Evolutionary conservation across 768 basidiomycete genomes (phyloP), one percentile per base, ranked within the genome.

Genomic region (Lactifluus rugatus): DNA sequence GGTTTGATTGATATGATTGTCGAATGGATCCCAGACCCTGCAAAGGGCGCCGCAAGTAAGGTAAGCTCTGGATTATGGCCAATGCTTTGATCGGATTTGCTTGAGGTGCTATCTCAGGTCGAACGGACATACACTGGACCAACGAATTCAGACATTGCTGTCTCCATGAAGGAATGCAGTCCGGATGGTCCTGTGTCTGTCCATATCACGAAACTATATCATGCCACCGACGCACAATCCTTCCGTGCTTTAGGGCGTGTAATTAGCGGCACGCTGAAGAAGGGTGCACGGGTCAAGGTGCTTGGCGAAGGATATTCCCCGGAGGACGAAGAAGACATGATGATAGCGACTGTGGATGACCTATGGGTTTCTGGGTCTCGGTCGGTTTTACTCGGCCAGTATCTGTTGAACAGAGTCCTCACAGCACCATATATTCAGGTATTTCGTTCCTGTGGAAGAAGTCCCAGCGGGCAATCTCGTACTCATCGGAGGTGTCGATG

Each of bases 311-410:
- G 93, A 0, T 99, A 94, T 70, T 95, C 93, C 14, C 89, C 91
- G n/a, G 95, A 97, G 66, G 96, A 99, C 64, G 95, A 98, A 73
- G 96, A 99, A 72, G 96, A 99, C 67, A 95, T 97, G 93, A 81
- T 89, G 70, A 84, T 83, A 61, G 83, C 81, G 14, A 80, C 75
- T 2, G 81, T 96, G 2, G 94, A 97, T 64, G 86, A 87, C 61
- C 75, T 98, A 17, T 91, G 93, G 90, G 82, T 98, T 57, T 83
- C 81, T 67, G 89, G 97, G 76, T 83, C 95, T 16, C 79, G 95
- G 89, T 94, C 61, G 61, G 79, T 67, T 23, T 39, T 14, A 26
- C 45, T 26, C 52, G 21, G 19, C 25, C 41, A 25, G 13, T 17
- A 32, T 26, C 19, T 17, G 7, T 17, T 36, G 23, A 14, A 49